Evolutionary conservation across 257 asterid species (phyloP), one percentile per base, ranked within the genome.

Genomic region (Marsdenia floribunda): DNA sequence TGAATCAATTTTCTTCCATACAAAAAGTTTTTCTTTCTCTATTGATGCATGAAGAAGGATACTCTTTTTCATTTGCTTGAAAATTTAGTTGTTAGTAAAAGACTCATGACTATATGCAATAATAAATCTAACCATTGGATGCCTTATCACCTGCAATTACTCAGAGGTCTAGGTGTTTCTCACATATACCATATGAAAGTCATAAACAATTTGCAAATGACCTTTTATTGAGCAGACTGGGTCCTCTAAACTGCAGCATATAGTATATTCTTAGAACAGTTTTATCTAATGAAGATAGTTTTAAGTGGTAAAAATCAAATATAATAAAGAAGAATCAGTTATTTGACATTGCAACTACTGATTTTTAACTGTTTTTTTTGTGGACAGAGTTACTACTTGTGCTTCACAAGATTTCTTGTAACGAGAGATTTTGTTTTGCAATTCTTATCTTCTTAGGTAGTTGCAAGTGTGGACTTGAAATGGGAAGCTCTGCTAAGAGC

Each of bases 401-500:
- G 67, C 38, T n/a, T 21, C 7, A 5, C 14, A 35, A 21, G 37
- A 70, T 50, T 49, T 11, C n/a, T 53, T n/a, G 42, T 58, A 42
- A 49, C 18, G 22, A 26, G 22, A 26, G 74, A 69, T 44, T 55
- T 64, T 68, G 47, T 58, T 58, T 37, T 49, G 61, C 63, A 61
- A 72, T 69, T 72, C 37, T 70, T 69, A 63, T 81, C 49, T 73
- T 69, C 37, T 50, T 77, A 93, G 98, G 90, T 80, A 70, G 92
- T 88, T 57, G 93, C 96, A 29, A 85, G 93, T 82, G 96, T 96
- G 71, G 90, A 91, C 84, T 82, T 93, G 83, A 91, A 91, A 70
- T 93, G 96, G 96, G 96, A 91, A 68, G 91, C 91, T 76, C 96
- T 93, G 80, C 80, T 93, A 22, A 85, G 76, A 87, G 83, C 93